These are phyloP conservation scores for Iberis pinnata DNA, from an alignment of 345 rosid genomes.

Conservation along the genomic window DNA sequence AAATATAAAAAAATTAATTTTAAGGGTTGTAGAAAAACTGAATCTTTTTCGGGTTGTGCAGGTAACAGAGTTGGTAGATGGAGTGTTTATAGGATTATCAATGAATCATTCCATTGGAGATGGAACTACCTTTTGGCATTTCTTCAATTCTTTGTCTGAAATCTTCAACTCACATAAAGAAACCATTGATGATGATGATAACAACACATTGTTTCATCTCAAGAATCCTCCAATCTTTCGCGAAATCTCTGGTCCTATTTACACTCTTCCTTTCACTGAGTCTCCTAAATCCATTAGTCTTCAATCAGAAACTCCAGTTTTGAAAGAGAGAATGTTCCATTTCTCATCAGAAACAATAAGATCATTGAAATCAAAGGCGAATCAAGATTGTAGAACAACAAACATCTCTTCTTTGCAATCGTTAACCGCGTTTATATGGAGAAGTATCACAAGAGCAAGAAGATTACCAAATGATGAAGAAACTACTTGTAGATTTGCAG, in stretches of 20 bases:
- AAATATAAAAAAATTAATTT: no score
- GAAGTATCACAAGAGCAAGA: slow-evolving; percentile 46
- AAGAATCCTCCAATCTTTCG: slow-evolving; percentile 49
- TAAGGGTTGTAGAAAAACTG: no score
- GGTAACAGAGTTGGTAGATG: slow-evolving; percentile 60
- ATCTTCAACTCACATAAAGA: slow-evolving; percentile 42
- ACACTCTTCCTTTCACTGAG: slow-evolving; percentile 39
- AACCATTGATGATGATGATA: neutral
- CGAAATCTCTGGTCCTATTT: slow-evolving; percentile 24
- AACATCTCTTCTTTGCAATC: slow-evolving; percentile 67
- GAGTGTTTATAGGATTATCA: slow-evolving; percentile 62
- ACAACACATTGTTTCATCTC: no score
- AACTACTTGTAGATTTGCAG: slow-evolving; percentile 43
- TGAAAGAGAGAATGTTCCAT: slow-evolving; percentile 53
- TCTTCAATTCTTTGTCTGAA: slow-evolving; percentile 58
- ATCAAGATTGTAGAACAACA: slow-evolving; percentile 39
- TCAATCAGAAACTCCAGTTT: slow-evolving; percentile 31
- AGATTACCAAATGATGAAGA: slow-evolving; percentile 27
- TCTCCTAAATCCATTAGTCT: slow-evolving; percentile 31
- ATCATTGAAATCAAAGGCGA: slow-evolving; percentile 50
- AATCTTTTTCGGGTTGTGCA: slow-evolving; percentile 15
- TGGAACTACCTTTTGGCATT: slow-evolving; percentile 65
- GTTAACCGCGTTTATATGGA: slow-evolving; percentile 48
- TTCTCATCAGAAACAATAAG: slow-evolving; percentile 49
- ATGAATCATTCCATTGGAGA: slow-evolving; percentile 59